Conservation (phyloP, 768 basidiomycete species). For the Leccinum obscurum region DNA sequence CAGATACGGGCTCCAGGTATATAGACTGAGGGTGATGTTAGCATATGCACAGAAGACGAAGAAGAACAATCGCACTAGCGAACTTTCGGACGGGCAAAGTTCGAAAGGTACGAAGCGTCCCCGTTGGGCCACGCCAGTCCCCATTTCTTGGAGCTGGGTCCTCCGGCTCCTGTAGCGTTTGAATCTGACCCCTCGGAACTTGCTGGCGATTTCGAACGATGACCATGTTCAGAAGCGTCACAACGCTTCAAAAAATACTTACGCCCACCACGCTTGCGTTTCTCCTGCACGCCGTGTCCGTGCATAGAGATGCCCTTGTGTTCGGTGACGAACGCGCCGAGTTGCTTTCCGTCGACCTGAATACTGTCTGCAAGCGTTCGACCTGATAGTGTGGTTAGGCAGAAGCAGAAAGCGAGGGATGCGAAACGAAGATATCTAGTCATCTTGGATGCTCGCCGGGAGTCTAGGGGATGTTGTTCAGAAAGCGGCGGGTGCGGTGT, state of each 20-base stretch:
- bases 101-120: conserved; percentile 46
- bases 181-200: not conserved
- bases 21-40: conserved; percentile 39
- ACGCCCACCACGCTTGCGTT: conserved; percentile 18
- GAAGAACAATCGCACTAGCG: conserved; percentile 38
- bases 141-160: conserved; percentile 42
- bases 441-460: conserved; percentile 12
- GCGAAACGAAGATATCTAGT: conserved; percentile 2
- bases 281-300: conserved; percentile 9
- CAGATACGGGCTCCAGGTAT: conserved; percentile 65
- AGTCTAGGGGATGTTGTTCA: not conserved
- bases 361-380: conserved; percentile 6
- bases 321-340: not conserved
- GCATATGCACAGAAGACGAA: not conserved
- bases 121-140: conserved; percentile 71
- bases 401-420: conserved; percentile 15
- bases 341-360: not conserved
- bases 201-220: conserved; percentile 2
- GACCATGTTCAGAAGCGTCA: conserved; percentile 12
- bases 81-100: conserved; percentile 49
- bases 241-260: conserved; percentile 19
- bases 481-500: not conserved
- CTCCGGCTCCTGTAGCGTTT: not conserved
- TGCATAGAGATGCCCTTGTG: not conserved
- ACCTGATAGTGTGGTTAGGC: conserved; percentile 1